Evolutionary conservation across 2,329 filamentous ascomycete species (phyloP), one percentile per base, ranked within the genome.

Genomic region (Malbranchea zuffiana): DNA sequence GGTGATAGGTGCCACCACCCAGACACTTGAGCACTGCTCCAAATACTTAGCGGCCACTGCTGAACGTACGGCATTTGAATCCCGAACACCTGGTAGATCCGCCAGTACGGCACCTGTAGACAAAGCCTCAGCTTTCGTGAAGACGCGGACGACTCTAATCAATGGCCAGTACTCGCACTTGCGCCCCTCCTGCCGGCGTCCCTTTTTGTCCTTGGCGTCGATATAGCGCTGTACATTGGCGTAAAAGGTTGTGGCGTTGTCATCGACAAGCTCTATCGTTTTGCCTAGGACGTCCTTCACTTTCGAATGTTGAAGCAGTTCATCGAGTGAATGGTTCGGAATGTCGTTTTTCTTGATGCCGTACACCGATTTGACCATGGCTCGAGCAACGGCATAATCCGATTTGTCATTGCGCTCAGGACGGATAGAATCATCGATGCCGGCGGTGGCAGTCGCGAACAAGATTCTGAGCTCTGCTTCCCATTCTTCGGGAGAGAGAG

Each of bases 1-100:
- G 24, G 62, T 71, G 39, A 80, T 78, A 0, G 72, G 72, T 1
- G 74, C 71, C n/a, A 77, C 68, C 34, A 78, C 71, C 72, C 72
- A 79, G 0, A 78, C 50, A 2, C 68, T 65, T 2, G 68, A 69
- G 44, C 74, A 79, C 42, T 71, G 62, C 48, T 78, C 71, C 55
- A 78, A 68, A 45, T 80, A 80, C 0, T 62, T 61, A 28, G 66
- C 62, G 1, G 75, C 72, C 16, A 79, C 67, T 2, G 71, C 67
- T 25, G 68, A 65, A 33, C 75, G 63, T 23, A 75, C 75, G 3
- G 70, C 66, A 48, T 79, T 79, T 1, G 67, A 67, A 47, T 79
- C 75, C 10, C 72, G 66, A 1, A 73, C 62, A 27, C 74, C 73
- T 4, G 74, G 74, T 6, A 79, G 54, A 49, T 79, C 71, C 10